Conservation (phyloP, 2,329 filamentous ascomycete genomes). For the Fusarium miscanthi region DNA sequence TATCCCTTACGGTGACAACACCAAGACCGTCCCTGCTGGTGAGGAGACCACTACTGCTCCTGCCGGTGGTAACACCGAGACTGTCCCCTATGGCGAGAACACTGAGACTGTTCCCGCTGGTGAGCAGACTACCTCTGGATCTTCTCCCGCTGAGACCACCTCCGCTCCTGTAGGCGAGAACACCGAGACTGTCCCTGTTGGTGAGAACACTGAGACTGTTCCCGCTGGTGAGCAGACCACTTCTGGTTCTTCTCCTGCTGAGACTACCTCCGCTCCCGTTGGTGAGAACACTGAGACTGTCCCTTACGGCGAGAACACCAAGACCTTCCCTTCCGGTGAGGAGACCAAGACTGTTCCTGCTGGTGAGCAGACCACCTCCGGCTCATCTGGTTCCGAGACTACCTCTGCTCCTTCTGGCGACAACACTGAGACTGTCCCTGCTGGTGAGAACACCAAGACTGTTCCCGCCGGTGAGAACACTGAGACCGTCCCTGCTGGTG, state of each 20-base stretch:
- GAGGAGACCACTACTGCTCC: constrained; percentile 63
- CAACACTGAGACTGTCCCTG: constrained; percentile 46
- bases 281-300: constrained; percentile 53
- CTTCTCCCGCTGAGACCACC: constrained; percentile 59
- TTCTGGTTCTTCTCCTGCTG: constrained; percentile 59
- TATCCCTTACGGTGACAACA: constrained; percentile 25
- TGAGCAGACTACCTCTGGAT: constrained; percentile 45
- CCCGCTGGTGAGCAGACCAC: constrained; percentile 27
- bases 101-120: constrained; percentile 19
- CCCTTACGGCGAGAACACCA: constrained; percentile 14
- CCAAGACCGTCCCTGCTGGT: constrained; percentile 55
- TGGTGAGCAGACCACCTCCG: constrained; percentile 26
- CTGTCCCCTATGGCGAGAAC: constrained; percentile 3
- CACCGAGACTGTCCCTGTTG: constrained; percentile 17
- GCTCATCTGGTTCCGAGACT: constrained; percentile 60
- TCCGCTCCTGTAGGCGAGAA: constrained; percentile 43
- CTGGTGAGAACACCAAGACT: constrained; percentile 17
- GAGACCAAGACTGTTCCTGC: constrained; percentile 24
- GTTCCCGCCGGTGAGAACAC: constrained; percentile 11
- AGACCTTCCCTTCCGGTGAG: constrained; percentile 25
- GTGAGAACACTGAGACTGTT: constrained; percentile 9
- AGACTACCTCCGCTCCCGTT: constrained; percentile 53
- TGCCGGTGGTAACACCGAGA: constrained; percentile 60
- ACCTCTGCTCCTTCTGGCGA: constrained; percentile 61
- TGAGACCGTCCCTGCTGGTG: constrained; percentile 16